A percentile compares a stretch with the other conserved stretches of the same genome.
These are phyloP conservation scores for Microdochium bolleyi DNA, from an alignment of 2,329 filamentous ascomycete species.

Conservation along the genomic window DNA sequence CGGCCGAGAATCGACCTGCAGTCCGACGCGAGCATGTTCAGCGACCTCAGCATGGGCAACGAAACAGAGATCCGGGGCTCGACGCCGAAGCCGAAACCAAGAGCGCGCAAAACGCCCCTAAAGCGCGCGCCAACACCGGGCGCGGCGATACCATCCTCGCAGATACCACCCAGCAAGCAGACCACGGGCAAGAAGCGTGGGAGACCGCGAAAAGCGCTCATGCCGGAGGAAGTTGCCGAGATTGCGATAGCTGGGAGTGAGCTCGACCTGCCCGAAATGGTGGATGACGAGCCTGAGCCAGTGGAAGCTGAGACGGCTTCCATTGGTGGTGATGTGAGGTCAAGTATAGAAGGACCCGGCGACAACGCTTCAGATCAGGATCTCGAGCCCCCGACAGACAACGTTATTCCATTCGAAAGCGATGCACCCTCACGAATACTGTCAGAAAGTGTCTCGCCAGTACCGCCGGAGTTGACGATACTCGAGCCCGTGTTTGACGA, in stretches of 20 bases:
- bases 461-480: background rate
- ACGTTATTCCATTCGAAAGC: background rate
- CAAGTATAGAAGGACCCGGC: background rate
- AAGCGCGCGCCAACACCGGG: slow-evolving; percentile 6
- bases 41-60: slow-evolving; percentile 13
- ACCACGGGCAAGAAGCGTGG: slow-evolving; percentile 19
- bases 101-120: slow-evolving; percentile 17
- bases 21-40: slow-evolving; percentile 14
- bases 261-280: background rate
- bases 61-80: slow-evolving; percentile 13
- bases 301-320: background rate
- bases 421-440: background rate
- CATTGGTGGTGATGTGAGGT: background rate
- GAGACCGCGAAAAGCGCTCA: slow-evolving; percentile 17
- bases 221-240: slow-evolving; percentile 13
- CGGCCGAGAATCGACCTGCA: slow-evolving; percentile 20
- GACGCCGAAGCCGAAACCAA: slow-evolving; percentile 21
- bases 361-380: background rate
- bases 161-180: slow-evolving; percentile 9
- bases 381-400: background rate
- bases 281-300: slow-evolving; percentile 3
- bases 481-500: background rate
- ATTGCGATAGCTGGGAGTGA: slow-evolving; percentile 1
- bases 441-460: background rate
- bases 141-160: slow-evolving; percentile 15